These are phyloP conservation scores for Globisporangium viniferum DNA, from an alignment of 352 stramenopile genomes.

Conservation along the genomic window DNA sequence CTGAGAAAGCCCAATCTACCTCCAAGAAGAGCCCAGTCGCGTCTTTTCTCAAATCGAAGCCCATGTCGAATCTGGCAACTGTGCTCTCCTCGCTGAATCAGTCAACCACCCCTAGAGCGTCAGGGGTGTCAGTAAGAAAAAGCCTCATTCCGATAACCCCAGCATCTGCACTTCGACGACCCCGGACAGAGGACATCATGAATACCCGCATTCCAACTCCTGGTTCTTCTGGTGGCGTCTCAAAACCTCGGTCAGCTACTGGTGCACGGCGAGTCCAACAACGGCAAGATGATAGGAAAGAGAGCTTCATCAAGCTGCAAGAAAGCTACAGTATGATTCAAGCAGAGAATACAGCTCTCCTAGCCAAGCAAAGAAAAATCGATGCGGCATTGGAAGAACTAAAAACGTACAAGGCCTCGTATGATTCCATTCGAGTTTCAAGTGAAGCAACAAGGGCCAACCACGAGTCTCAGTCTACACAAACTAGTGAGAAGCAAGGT, in stretches of 20 bases:
- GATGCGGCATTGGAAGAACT: background rate
- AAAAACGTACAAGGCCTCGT: background rate
- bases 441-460: background rate
- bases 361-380: constrained; percentile 1
- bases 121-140: background rate
- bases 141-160: constrained; percentile 9
- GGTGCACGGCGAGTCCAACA: constrained; percentile 1
- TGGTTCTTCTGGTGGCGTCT: background rate
- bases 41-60: background rate
- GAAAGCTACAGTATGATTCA: constrained; percentile 6
- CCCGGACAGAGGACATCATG: background rate
- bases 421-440: no score
- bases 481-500: background rate
- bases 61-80: constrained; percentile 11
- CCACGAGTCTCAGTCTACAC: background rate
- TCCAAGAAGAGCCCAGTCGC: constrained; percentile 13
- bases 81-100: constrained; percentile 11
- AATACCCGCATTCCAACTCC: constrained; percentile 13
- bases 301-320: constrained; percentile 7
- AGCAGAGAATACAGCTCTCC: constrained; percentile 2
- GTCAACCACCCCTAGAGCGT: background rate
- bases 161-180: background rate
- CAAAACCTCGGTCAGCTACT: background rate
- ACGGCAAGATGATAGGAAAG: background rate
- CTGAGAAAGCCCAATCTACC: background rate